Evolutionary conservation across 169 alveolate genomes (phyloP).

Genomic region (Cryptosporidium sp.): DNA sequence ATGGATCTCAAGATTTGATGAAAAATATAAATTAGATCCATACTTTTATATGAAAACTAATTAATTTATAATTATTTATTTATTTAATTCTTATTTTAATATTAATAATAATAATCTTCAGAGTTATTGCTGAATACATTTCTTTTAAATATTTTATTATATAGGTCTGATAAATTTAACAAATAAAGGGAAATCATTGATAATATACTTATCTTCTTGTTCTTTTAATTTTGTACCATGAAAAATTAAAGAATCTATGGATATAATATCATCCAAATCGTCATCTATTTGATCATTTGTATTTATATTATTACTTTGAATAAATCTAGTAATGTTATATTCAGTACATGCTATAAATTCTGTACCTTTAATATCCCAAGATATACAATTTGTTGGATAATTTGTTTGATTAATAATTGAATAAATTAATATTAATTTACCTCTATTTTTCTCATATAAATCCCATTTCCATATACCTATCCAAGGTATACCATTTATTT

Average conservation of each 20-base stretch:
- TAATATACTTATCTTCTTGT: not conserved
- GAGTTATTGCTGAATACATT: no score
- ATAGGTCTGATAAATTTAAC: conserved; percentile 19
- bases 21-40: conserved; percentile 89
- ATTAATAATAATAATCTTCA: no score
- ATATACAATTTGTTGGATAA: conserved; percentile 23
- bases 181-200: conserved; percentile 24
- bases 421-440: conserved; percentile 29
- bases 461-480: conserved; percentile 74
- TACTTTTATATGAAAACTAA: conserved; percentile 86
- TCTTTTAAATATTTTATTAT: not conserved
- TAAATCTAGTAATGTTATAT: conserved; percentile 16
- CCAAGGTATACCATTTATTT: conserved; percentile 53
- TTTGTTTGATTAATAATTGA: conserved; percentile 10
- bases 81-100: not conserved
- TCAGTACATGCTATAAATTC: conserved; percentile 68
- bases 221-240: not conserved
- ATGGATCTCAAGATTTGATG: conserved; percentile 87
- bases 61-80: conserved; percentile 1
- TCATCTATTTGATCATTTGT: not conserved
- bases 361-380: conserved; percentile 70
- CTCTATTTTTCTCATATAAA: not conserved
- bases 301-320: conserved; percentile 11
- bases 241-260: not conserved
- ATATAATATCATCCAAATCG: conserved; percentile 1